Evolutionary conservation across 2,329 filamentous ascomycete genomes (phyloP).

Genomic region (Aspergillus costaricaensis): DNA sequence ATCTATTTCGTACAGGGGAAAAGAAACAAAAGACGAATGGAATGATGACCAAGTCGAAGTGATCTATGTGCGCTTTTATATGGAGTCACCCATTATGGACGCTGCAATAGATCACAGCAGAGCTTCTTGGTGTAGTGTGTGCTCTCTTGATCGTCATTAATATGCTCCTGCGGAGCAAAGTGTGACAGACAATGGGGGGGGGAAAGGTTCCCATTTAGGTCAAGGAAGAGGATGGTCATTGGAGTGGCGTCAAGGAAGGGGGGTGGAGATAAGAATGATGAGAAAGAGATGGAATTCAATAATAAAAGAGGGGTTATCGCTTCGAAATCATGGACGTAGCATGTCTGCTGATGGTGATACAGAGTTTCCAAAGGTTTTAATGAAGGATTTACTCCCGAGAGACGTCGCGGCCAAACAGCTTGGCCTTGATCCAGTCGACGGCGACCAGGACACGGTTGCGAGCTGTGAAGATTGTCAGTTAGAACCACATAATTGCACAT

Average conservation of each 20-base stretch:
- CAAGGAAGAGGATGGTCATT: slow-evolving; percentile 21
- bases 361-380: slow-evolving; percentile 13
- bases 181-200: slow-evolving; percentile 3
- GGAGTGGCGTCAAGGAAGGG: slow-evolving; percentile 16
- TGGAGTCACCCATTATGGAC: neutral
- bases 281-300: neutral
- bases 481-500: neutral
- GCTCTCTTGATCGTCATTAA: neutral
- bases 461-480: slow-evolving; percentile 53
- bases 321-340: slow-evolving; percentile 20
- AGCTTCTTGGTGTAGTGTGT: neutral
- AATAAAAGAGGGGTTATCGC: slow-evolving; percentile 14
- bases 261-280: neutral
- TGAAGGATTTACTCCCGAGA: slow-evolving; percentile 46
- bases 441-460: slow-evolving; percentile 92
- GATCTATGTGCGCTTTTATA: neutral
- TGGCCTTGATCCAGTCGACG: slow-evolving; percentile 96
- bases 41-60: slow-evolving; percentile 14
- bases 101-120: neutral
- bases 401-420: slow-evolving; percentile 93
- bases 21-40: slow-evolving; percentile 14
- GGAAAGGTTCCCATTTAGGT: slow-evolving; percentile 1
- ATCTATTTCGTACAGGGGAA: slow-evolving; percentile 31
- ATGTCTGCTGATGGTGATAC: slow-evolving; percentile 20
- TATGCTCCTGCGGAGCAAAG: neutral